Percentiles rank a stretch among this genome's conserved stretches.
phyloP scores from a whole-genome alignment of 164 flowering plant genomes.

The Chloranthus sessilifolius region DNA sequence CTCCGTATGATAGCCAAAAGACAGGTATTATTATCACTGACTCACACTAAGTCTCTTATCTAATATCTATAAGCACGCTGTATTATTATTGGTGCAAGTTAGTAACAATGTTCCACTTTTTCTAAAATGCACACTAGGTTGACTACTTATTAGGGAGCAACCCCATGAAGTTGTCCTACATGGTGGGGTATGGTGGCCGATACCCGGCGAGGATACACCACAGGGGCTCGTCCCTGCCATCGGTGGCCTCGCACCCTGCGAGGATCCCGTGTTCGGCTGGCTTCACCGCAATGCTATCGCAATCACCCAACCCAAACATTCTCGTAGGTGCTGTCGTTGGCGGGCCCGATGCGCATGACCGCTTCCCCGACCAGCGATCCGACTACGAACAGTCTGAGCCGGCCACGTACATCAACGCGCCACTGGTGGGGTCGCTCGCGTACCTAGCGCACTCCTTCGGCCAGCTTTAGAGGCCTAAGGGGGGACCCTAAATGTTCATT shows the following conservation, averaged over 20 bases:
- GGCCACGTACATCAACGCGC: slow-evolving; percentile 75
- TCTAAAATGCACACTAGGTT: slow-evolving; percentile 35
- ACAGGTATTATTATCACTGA: slow-evolving; percentile 35
- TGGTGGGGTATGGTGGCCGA: slow-evolving; percentile 87
- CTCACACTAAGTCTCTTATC: neutral
- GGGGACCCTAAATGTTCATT: too few relatives aligned
- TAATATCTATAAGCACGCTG: neutral
- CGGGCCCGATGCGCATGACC: slow-evolving; percentile 71
- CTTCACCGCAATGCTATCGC: slow-evolving; percentile 41
- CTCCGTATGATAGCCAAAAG: slow-evolving; percentile 59
- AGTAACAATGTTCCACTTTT: neutral
- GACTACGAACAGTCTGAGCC: slow-evolving; percentile 92
- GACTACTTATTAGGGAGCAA: slow-evolving; percentile 83
- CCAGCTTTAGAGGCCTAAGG: slow-evolving; percentile 47
- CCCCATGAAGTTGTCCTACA: slow-evolving; percentile 83
- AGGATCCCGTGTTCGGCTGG: slow-evolving; percentile 78
- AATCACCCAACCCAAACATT: slow-evolving; percentile 69
- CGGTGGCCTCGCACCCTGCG: slow-evolving; percentile 50
- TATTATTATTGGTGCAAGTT: neutral
- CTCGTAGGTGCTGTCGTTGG: slow-evolving; percentile 78
- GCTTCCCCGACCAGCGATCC: slow-evolving; percentile 62
- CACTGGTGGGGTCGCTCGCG: slow-evolving; percentile 70
- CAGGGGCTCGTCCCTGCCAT: slow-evolving; percentile 86
- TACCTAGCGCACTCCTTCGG: slow-evolving; percentile 90
- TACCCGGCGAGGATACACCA: slow-evolving; percentile 86